phyloP scores from a whole-genome alignment of 1,284 basidiomycete genomes.

The Melampsora medusae region DNA sequence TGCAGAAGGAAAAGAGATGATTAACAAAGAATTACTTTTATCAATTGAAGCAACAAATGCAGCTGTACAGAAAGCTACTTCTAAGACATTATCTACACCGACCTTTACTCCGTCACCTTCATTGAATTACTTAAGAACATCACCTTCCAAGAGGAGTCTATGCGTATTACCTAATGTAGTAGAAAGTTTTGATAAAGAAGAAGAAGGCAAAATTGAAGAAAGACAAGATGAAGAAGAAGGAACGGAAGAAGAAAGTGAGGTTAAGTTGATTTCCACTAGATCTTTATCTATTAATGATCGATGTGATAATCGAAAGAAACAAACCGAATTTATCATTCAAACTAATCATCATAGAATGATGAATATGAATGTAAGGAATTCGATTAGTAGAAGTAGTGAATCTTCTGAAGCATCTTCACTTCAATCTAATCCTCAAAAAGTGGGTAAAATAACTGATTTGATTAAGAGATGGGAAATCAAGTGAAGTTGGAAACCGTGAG shows the following conservation, averaged over 20 bases:
- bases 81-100: slow-evolving; percentile 26
- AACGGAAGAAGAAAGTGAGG: slow-evolving; percentile 15
- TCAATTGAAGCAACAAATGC: slow-evolving; percentile 39
- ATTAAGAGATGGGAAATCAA: slow-evolving; percentile 5
- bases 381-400: slow-evolving; percentile 8
- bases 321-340: not conserved
- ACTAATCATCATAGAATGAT: not conserved
- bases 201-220: not conserved
- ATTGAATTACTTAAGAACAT: slow-evolving; percentile 10
- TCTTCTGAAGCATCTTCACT: not conserved
- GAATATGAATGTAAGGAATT: not conserved
- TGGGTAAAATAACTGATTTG: not conserved
- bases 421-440: not conserved
- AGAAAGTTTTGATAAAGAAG: not conserved
- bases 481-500: not conserved
- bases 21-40: slow-evolving; percentile 29
- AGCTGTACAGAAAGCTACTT: slow-evolving; percentile 43
- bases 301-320: not conserved
- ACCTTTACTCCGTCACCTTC: slow-evolving; percentile 19
- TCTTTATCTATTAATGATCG: not conserved
- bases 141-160: not conserved
- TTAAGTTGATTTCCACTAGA: not conserved
- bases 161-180: not conserved
- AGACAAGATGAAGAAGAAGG: not conserved
- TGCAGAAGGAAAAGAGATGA: slow-evolving; percentile 33